Base-by-base conservation (phyloP, 352 stramenopile genomes). In the Phytophthora pluvialis region DNA sequence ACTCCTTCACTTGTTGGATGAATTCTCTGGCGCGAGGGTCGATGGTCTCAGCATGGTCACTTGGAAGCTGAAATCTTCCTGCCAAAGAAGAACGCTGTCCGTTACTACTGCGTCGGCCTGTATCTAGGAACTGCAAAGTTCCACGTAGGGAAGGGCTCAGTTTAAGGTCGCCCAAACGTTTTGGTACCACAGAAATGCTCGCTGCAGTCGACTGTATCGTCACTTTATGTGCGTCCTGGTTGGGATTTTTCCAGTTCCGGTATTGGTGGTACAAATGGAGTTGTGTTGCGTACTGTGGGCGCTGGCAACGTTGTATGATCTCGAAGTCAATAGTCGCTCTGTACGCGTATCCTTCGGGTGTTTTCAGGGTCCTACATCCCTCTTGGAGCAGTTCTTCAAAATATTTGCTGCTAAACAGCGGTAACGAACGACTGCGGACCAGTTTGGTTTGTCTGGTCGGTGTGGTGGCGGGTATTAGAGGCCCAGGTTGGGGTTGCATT, bases 241-340 rank as follows among this genome's bases (percentile, higher is more conserved):
- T 31, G 2, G 13, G 39, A 45, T 57, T 57, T 50, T 64, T 77
- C 78, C 77, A 89, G 21, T 51, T 43, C 0, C 61, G 67, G 38
- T 80, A 88, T 21, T 44, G 46, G 4, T 72, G 64, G 33, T 88
- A 92, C 16, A 86, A 31, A 0, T 55, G 57, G n/a, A 86, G 86
- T 1, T 90, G 60, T 1, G 73, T 62, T 1, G 77, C 75, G 12
- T 88, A 81, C 26, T 88, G 82, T 0, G 79, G 79, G 0, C 78
- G 75, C 32, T 86, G 77, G 26, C 73, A 88, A 3, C 77, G 70
- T 49, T 91, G 78, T n/a, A 92, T 61, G 4, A 92, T 67, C 26
- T 86, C 79, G 38, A 88, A 91, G 32, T 86, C 76, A 25, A 91
- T 81, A 4, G 43, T 67, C 2, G 40, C 48, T 8, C 61, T 50